phyloP scores from a whole-genome alignment of 805 yeast species.

The Yamadazyma sp. region DNA sequence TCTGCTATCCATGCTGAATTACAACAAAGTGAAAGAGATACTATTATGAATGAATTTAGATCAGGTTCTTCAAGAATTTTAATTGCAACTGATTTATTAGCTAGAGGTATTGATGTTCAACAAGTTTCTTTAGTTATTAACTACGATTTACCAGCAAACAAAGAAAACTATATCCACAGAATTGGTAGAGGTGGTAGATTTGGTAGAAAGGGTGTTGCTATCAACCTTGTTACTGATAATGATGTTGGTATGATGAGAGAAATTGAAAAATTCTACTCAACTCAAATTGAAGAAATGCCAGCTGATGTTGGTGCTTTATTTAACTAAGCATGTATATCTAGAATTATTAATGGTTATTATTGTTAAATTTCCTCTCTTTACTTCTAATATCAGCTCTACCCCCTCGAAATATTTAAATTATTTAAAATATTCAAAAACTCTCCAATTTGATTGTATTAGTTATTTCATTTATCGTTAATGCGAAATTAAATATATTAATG shows the following conservation, averaged over 20 bases:
- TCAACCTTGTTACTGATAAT: slow-evolving; percentile 83
- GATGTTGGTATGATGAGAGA: slow-evolving; percentile 76
- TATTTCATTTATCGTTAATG: too few relatives aligned
- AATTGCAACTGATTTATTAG: slow-evolving; percentile 93
- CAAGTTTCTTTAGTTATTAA: slow-evolving; percentile 94
- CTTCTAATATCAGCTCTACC: too few relatives aligned
- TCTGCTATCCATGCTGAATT: slow-evolving; percentile 95
- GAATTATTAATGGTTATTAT: too few relatives aligned
- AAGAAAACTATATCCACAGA: slow-evolving; percentile 94
- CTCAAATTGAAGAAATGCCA: slow-evolving; percentile 93
- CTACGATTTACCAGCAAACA: slow-evolving; percentile 86
- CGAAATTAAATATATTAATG: too few relatives aligned
- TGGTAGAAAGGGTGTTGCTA: slow-evolving; percentile 98
- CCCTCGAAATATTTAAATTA: too few relatives aligned
- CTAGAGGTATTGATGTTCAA: slow-evolving; percentile 97
- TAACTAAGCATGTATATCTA: too few relatives aligned
- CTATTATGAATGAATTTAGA: slow-evolving; percentile 93
- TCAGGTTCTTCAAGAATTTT: slow-evolving; percentile 90
- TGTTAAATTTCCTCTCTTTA: too few relatives aligned
- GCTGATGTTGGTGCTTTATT: slow-evolving; percentile 56
- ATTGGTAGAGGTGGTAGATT: slow-evolving; percentile 98
- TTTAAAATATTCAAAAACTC: too few relatives aligned
- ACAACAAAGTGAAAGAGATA: slow-evolving; percentile 89
- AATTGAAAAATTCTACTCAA: slow-evolving; percentile 85
- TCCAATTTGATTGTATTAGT: too few relatives aligned